phyloP scores from a whole-genome alignment of 2,329 filamentous ascomycete species.

The Colletotrichum navitas region DNA sequence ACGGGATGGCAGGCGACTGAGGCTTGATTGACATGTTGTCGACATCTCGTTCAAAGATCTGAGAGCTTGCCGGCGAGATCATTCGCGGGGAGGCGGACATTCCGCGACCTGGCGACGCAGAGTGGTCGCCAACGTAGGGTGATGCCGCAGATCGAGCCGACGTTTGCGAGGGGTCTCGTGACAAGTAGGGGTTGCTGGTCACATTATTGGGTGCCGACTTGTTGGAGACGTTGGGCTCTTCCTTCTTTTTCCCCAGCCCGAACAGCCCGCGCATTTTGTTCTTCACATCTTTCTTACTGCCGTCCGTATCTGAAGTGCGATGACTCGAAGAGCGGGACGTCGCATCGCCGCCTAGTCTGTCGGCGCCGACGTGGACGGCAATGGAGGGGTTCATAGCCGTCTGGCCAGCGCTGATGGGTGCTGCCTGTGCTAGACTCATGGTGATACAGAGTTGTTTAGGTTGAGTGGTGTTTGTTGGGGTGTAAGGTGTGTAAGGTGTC shows the following conservation, averaged over 20 bases:
- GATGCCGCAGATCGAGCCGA: conserved; percentile 57
- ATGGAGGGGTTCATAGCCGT: conserved; percentile 45
- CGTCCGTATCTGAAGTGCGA: conserved; percentile 48
- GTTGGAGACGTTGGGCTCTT: conserved; percentile 55
- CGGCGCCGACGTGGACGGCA: conserved; percentile 47
- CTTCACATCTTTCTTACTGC: conserved; percentile 64
- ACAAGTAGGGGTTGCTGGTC: conserved; percentile 48
- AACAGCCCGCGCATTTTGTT: conserved; percentile 71
- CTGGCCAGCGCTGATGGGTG: conserved; percentile 47
- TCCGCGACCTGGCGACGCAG: conserved; percentile 75
- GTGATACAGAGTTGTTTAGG: conserved; percentile 27
- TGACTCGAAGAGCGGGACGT: conserved; percentile 51
- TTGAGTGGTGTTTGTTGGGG: background rate
- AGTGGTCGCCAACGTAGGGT: conserved; percentile 56
- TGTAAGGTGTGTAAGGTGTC: background rate
- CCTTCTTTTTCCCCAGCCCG: conserved; percentile 73
- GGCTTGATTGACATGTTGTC: conserved; percentile 82
- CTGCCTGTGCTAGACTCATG: conserved; percentile 48
- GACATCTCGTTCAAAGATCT: conserved; percentile 95
- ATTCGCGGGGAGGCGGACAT: conserved; percentile 80
- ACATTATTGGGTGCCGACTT: conserved; percentile 48
- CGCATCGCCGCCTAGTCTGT: conserved; percentile 49
- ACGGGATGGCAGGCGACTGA: conserved; percentile 86
- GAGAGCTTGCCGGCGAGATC: conserved; percentile 80
- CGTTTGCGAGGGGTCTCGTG: conserved; percentile 51